phyloP scores from a whole-genome alignment of 2,329 filamentous ascomycete species.

The Penicillium freii region DNA sequence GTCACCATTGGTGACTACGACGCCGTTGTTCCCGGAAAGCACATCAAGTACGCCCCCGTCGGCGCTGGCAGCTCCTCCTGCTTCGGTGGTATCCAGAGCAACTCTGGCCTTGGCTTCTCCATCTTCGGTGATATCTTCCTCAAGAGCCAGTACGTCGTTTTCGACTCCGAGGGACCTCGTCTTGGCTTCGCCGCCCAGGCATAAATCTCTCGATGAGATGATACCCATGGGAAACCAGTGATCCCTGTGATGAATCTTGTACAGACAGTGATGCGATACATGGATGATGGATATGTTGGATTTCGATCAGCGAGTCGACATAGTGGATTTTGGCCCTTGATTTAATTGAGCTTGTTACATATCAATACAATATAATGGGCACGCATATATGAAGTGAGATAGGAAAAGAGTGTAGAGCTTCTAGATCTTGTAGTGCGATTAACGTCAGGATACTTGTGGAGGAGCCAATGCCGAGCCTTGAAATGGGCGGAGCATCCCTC shows the following conservation, averaged over 20 bases:
- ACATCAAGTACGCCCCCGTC: constrained; percentile 55
- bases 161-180: constrained; percentile 55
- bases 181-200: constrained; percentile 51
- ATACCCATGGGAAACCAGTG: background rate
- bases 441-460: constrained; percentile 4
- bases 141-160: constrained; percentile 73
- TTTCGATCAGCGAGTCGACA: background rate
- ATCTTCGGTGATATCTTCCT: constrained; percentile 79
- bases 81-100: constrained; percentile 73
- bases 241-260: constrained; percentile 3
- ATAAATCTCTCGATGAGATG: constrained; percentile 15
- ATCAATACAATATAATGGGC: background rate
- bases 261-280: constrained; percentile 6
- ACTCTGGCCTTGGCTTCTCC: constrained; percentile 57
- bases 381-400: constrained; percentile 1
- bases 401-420: background rate
- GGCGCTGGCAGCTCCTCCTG: constrained; percentile 50
- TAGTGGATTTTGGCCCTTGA: constrained; percentile 1
- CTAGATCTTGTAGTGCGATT: background rate
- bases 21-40: constrained; percentile 53
- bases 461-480: constrained; percentile 14
- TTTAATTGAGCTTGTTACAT: background rate
- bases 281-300: background rate
- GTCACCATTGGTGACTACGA: constrained; percentile 51
- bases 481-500: constrained; percentile 25